phyloP scores from a whole-genome alignment of 495 filamentous ascomycete species.

The Neurospora tetraspora region DNA sequence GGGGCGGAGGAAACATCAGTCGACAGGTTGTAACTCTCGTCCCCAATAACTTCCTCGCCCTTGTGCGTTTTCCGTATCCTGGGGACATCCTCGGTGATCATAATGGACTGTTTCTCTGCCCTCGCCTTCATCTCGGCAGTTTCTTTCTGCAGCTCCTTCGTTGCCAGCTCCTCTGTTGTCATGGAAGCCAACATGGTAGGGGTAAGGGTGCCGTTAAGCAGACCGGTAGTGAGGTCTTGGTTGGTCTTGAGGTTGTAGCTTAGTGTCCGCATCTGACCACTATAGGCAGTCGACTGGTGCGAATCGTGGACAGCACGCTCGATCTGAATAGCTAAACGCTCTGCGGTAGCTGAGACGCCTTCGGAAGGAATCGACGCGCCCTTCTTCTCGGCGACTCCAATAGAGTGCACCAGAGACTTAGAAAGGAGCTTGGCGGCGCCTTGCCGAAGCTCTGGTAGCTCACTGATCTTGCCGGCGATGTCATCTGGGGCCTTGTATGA shows the following conservation, averaged over 20 bases:
- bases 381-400: conserved; percentile 35
- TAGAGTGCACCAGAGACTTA: conserved; percentile 31
- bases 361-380: conserved; percentile 24
- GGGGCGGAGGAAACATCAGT: conserved; percentile 29
- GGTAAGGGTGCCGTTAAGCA: conserved; percentile 60
- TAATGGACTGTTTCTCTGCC: conserved; percentile 77
- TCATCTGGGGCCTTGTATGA: conserved; percentile 30
- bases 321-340: conserved; percentile 52
- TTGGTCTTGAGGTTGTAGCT: conserved; percentile 82
- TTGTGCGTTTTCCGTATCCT: conserved; percentile 88
- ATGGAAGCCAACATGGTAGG: conserved; percentile 69
- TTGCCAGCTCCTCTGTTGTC: conserved; percentile 80
- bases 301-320: conserved; percentile 50
- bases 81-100: conserved; percentile 73
- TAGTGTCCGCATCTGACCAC: conserved; percentile 44
- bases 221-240: conserved; percentile 59
- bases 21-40: conserved; percentile 33
- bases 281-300: conserved; percentile 34
- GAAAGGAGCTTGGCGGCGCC: conserved; percentile 30
- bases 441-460: conserved; percentile 34
- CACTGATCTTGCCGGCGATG: conserved; percentile 26
- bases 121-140: conserved; percentile 58
- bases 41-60: conserved; percentile 82
- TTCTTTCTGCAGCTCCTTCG: conserved; percentile 75
- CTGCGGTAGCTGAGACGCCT: conserved; percentile 26